Percentiles rank a stretch among this genome's conserved stretches.
Evolutionary conservation across 441 rosid species (phyloP).

Genomic region (Adansonia madagascariensis): DNA sequence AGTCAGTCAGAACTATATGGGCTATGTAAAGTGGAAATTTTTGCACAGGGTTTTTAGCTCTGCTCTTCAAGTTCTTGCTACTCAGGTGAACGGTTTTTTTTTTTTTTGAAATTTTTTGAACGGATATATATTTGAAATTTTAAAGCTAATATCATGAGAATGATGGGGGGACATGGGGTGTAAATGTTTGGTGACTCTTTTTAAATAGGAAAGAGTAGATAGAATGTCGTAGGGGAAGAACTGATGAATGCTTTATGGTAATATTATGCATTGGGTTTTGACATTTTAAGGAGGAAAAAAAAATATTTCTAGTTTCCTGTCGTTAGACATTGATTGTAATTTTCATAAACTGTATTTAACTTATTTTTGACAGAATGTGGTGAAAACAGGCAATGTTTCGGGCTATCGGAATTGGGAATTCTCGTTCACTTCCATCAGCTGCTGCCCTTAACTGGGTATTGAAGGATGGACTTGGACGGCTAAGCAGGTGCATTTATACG

Average conservation of each 20-base stretch:
- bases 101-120: not conserved
- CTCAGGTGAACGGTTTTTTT: conserved; percentile 60
- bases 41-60: conserved; percentile 95
- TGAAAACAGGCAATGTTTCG: conserved; percentile 82
- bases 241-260: not conserved
- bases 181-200: not conserved
- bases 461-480: conserved; percentile 90
- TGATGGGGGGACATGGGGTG: not conserved
- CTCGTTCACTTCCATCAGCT: conserved; percentile 83
- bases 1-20: conserved; percentile 63
- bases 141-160: not conserved
- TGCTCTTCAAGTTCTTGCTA: conserved; percentile 91
- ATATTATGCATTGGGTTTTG: not conserved
- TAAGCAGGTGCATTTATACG: conserved; percentile 89
- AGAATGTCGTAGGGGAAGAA: not conserved
- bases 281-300: not conserved
- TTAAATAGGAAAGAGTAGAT: not conserved
- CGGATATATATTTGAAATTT: not conserved
- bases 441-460: conserved; percentile 94
- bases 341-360: not conserved
- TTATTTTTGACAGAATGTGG: conserved; percentile 25
- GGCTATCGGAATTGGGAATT: conserved; percentile 86
- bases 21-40: conserved; percentile 89
- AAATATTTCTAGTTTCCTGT: not conserved
- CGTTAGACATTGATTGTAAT: not conserved